phyloP scores from a whole-genome alignment of 75 land plant genomes.

The Sequoia sempervirens region DNA sequence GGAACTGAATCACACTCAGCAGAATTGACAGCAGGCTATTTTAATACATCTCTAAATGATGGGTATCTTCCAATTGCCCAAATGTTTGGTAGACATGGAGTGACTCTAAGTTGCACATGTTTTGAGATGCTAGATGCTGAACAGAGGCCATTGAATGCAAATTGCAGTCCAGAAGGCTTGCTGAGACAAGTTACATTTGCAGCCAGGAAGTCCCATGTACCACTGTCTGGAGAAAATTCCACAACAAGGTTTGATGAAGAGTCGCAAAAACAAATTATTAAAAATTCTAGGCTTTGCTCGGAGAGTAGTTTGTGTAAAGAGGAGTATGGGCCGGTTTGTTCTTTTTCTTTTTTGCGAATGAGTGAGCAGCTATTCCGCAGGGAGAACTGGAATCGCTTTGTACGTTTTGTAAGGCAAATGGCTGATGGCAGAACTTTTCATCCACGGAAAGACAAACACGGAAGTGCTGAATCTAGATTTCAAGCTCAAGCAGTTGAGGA shows the following conservation, averaged over 20 bases:
- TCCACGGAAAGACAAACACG: constrained; percentile 38
- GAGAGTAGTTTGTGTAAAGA: constrained; percentile 13
- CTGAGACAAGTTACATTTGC: constrained; percentile 61
- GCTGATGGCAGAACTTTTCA: constrained; percentile 46
- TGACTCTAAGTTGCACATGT: constrained; percentile 47
- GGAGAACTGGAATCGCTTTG: constrained; percentile 61
- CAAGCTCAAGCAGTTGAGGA: constrained; percentile 12
- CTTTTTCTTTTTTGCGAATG: constrained; percentile 77
- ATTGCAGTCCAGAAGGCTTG: constrained; percentile 67
- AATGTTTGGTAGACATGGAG: constrained; percentile 57
- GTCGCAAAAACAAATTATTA: constrained; percentile 43
- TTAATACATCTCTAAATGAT: constrained; percentile 54
- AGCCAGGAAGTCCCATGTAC: constrained; percentile 29
- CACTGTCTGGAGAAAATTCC: constrained; percentile 61
- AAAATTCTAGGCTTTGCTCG: constrained; percentile 35
- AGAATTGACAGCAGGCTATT: constrained; percentile 69
- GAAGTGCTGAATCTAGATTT: constrained; percentile 9
- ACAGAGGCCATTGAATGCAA: constrained; percentile 41
- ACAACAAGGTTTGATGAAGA: constrained; percentile 49
- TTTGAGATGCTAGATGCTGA: constrained; percentile 53
- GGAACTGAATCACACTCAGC: constrained; percentile 52
- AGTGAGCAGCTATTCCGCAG: constrained; percentile 54
- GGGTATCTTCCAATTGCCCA: constrained; percentile 59
- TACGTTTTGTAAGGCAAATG: constrained; percentile 68
- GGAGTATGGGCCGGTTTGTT: constrained; percentile 28